Percentiles rank a stretch among this genome's conserved stretches.
Conservation (phyloP, 2,329 filamentous ascomycete genomes). For the Clathrospora elynae region DNA sequence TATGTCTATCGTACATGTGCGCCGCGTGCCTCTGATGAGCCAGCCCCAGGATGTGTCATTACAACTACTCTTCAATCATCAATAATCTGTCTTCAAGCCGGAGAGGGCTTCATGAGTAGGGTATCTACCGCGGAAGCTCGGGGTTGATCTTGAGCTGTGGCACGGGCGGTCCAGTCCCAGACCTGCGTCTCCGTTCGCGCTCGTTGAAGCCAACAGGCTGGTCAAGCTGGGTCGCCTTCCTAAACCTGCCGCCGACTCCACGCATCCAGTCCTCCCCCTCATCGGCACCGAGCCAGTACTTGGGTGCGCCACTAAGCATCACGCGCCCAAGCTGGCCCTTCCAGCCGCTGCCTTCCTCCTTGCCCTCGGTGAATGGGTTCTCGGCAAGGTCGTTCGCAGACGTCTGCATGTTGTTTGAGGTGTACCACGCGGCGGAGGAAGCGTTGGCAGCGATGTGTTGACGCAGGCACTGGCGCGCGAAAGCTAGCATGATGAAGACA, state of each 20-base stretch:
- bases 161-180: conserved; percentile 63
- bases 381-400: conserved; percentile 58
- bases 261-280: conserved; percentile 71
- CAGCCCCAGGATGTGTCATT: conserved; percentile 11
- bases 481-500: conserved; percentile 80
- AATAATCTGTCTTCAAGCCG: conserved; percentile 8
- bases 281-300: conserved; percentile 79
- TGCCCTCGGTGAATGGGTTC: conserved; percentile 71
- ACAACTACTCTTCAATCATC: conserved; percentile 12
- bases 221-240: conserved; percentile 49
- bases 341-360: conserved; percentile 79
- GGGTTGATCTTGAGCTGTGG: conserved; percentile 39
- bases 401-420: conserved; percentile 43
- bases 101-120: not conserved
- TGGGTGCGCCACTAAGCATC: conserved; percentile 74
- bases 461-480: conserved; percentile 76
- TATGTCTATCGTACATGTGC: conserved; percentile 13
- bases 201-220: conserved; percentile 57
- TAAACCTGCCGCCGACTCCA: conserved; percentile 66
- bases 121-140: conserved; percentile 28
- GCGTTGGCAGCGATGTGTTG: conserved; percentile 63
- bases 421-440: conserved; percentile 52
- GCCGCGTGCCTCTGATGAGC: conserved; percentile 4
- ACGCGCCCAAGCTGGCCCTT: conserved; percentile 76
- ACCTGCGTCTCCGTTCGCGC: conserved; percentile 64